Conservation (phyloP, 202 grass and related monocot genomes). For the Carex arenaria region DNA sequence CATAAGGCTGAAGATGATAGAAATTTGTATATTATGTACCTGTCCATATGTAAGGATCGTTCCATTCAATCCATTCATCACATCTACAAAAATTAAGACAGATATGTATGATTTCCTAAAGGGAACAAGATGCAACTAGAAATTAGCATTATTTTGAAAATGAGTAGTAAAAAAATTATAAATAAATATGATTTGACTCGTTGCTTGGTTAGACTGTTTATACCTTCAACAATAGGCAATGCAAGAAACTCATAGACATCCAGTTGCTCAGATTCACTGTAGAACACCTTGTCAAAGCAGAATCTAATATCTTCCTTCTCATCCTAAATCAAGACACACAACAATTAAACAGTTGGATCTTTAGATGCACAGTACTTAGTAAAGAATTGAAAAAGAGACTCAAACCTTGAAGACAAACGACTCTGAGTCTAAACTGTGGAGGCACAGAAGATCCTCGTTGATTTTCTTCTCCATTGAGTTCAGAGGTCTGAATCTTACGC, state of each 20-base stretch:
- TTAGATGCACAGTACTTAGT: neutral
- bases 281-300: slow-evolving; percentile 84
- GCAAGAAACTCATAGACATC: slow-evolving; percentile 73
- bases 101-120: neutral
- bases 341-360: slow-evolving; percentile 7
- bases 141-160: slow-evolving; percentile 4
- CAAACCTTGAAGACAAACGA: slow-evolving; percentile 69
- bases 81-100: slow-evolving; percentile 39
- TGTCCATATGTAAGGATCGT: slow-evolving; percentile 81
- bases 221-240: slow-evolving; percentile 68
- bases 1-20: slow-evolving; percentile 1
- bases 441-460: slow-evolving; percentile 40
- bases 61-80: slow-evolving; percentile 64
- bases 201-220: neutral
- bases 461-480: slow-evolving; percentile 59
- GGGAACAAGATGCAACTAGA: slow-evolving; percentile 7
- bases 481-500: slow-evolving; percentile 76
- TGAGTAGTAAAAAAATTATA: neutral
- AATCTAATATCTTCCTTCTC: slow-evolving; percentile 74
- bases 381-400: neutral
- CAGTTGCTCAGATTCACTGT: slow-evolving; percentile 53
- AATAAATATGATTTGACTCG: neutral
- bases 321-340: slow-evolving; percentile 41
- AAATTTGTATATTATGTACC: slow-evolving; percentile 29
- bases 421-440: slow-evolving; percentile 51